Evolutionary conservation across 768 basidiomycete species (phyloP).

Genomic region (Leucocoprinus leucothites): DNA sequence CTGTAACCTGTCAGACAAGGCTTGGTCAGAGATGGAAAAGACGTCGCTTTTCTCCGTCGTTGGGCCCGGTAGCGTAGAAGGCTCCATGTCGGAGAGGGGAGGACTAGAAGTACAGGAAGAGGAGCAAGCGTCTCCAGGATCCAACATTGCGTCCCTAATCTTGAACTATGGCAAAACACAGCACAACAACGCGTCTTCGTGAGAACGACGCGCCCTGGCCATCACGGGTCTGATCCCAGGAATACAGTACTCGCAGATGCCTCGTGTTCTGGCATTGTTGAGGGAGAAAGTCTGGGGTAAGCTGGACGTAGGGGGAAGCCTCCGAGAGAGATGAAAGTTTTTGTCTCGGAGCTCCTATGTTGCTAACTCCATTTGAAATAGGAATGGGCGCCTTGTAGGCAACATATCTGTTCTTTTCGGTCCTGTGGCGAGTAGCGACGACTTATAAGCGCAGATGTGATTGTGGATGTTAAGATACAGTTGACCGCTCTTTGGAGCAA

Average conservation of each 20-base stretch:
- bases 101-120: conserved; percentile 62
- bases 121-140: conserved; percentile 30
- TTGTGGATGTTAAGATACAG: too few species aligned
- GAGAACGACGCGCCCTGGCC: conserved; percentile 26
- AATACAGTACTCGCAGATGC: background rate
- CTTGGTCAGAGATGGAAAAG: conserved; percentile 73
- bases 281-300: background rate
- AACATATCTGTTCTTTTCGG: too few species aligned
- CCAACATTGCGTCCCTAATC: conserved; percentile 17
- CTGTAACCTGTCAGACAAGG: conserved; percentile 63
- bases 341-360: background rate
- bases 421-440: too few species aligned
- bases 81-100: conserved; percentile 45
- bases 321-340: background rate
- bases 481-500: too few species aligned
- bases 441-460: too few species aligned
- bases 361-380: background rate
- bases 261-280: background rate
- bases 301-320: background rate
- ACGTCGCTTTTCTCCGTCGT: conserved; percentile 51
- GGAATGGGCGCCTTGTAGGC: too few species aligned
- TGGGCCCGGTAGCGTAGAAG: conserved; percentile 26
- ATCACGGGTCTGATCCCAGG: conserved; percentile 9
- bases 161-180: conserved; percentile 39
- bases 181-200: conserved; percentile 37